Conservation (phyloP, 177 flowering plant genomes). For the Vitis hybrid region DNA sequence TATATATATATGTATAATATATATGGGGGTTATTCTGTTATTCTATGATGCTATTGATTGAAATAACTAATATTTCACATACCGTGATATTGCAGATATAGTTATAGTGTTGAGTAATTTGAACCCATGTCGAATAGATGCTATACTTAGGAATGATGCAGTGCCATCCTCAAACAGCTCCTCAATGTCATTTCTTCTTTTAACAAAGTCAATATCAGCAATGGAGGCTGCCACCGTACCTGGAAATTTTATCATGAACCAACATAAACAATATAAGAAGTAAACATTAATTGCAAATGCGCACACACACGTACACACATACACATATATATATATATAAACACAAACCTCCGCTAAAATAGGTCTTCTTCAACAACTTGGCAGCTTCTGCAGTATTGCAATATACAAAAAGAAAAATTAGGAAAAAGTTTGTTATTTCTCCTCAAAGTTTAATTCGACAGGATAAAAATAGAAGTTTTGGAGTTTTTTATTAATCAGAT, state of each 20-base stretch:
- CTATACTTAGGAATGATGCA: constrained; percentile 76
- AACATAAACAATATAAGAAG: background rate
- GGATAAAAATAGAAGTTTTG: background rate
- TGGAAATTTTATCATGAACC: constrained; percentile 20
- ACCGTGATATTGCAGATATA: constrained; percentile 61
- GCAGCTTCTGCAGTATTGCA: constrained; percentile 63
- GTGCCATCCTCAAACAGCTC: constrained; percentile 95
- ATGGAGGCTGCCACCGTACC: constrained; percentile 96
- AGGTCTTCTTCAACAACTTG: constrained; percentile 65
- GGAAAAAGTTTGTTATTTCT: background rate
- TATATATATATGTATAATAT: too few species aligned
- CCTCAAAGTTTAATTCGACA: background rate
- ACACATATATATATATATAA: background rate
- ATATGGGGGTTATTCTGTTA: too few species aligned
- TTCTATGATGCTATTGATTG: too few species aligned
- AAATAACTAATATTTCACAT: constrained; percentile 9
- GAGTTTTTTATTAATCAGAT: too few species aligned
- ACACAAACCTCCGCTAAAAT: constrained; percentile 92
- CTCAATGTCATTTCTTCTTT: constrained; percentile 70
- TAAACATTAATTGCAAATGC: background rate
- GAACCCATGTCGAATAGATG: constrained; percentile 78
- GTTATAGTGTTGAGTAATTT: constrained; percentile 65
- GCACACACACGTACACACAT: background rate
- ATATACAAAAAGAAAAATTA: background rate
- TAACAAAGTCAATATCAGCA: constrained; percentile 85